Percentiles rank a stretch among this genome's conserved stretches.
phyloP scores from a whole-genome alignment of 768 basidiomycete species.

The Tulasnella sp. region DNA sequence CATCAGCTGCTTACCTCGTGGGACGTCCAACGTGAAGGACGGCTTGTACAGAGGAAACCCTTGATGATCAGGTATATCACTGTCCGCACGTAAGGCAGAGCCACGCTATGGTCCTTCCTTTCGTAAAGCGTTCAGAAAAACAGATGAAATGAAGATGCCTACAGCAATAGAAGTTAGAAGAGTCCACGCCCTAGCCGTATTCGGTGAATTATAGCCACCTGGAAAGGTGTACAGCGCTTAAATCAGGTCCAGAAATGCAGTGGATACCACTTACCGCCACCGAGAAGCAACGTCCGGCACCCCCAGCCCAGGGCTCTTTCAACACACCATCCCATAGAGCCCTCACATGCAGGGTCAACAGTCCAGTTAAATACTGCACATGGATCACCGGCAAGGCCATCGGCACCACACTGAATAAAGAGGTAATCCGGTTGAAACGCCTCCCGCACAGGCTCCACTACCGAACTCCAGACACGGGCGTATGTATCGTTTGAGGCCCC shows the following conservation, averaged over 20 bases:
- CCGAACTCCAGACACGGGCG: slow-evolving; percentile 44
- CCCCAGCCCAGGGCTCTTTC: slow-evolving; percentile 42
- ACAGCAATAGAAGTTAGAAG: slow-evolving; percentile 70
- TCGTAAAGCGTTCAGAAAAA: not conserved
- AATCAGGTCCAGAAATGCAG: slow-evolving; percentile 16
- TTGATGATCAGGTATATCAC: slow-evolving; percentile 64
- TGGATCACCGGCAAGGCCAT: slow-evolving; percentile 78
- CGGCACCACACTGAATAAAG: slow-evolving; percentile 78
- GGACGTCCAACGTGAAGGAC: slow-evolving; percentile 70
- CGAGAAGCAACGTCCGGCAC: slow-evolving; percentile 57
- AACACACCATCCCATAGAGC: slow-evolving; percentile 64
- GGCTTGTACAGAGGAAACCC: slow-evolving; percentile 67
- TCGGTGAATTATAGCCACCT: slow-evolving; percentile 79
- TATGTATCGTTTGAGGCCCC: slow-evolving; percentile 63
- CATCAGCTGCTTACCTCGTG: slow-evolving; percentile 24
- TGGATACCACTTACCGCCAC: slow-evolving; percentile 45
- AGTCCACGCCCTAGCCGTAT: slow-evolving; percentile 81
- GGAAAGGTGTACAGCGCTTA: slow-evolving; percentile 22
- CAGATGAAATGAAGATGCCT: slow-evolving; percentile 25
- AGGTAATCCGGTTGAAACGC: slow-evolving; percentile 67
- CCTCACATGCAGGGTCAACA: slow-evolving; percentile 39
- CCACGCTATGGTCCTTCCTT: slow-evolving; percentile 43
- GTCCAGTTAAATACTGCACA: slow-evolving; percentile 65
- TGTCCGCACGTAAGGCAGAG: slow-evolving; percentile 44
- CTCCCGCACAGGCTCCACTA: slow-evolving; percentile 48